Evolutionary conservation across 345 rosid genomes (phyloP), one percentile per base, ranked within the genome.

Genomic region (Pugionium cornutum): DNA sequence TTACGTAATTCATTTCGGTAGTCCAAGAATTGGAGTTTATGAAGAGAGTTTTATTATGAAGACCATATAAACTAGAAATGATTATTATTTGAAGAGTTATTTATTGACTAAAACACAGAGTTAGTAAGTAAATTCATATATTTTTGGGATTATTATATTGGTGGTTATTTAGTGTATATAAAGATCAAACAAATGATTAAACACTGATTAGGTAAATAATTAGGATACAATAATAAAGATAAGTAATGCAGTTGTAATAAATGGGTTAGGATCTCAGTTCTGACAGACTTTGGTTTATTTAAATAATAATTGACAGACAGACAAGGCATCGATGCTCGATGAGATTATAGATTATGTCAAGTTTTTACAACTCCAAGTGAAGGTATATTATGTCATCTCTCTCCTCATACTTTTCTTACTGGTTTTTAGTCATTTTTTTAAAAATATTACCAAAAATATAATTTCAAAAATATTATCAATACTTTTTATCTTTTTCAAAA

Each of bases 291-390:
- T 59, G 61, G 9, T 54, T 47, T 53, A 6, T 48, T 48, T 60
- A 4, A 51, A 46, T 46, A 59, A 54, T 78, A 76, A 80, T 75
- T 79, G 83, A 78, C 96, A 94, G 99, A 86, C 97, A 61, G 99
- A 94, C 82, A 94, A 90, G 78, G 99, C 99, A 76, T 90, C 99
- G 39, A 94, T 90, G 99, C 96, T 94, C 26, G 97, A 94, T 85
- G 99, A 94, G 92, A 94, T 94, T 74, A 86, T 94, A 81, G 99
- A 94, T 74, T 94, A 94, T 78, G 99, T 94, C 64, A 90, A 94
- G 74, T 90, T 90, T 79, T 89, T 94, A 64, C 99, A 90, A 89
- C 99, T 94, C 66, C 99, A 94, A 90, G 97, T 90, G 89, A 94
- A 90, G 99, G 99, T 94, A 61, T 18, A 18, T 18, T 18, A 18